Conservation (phyloP, 2,329 filamentous ascomycete species). For the Xylariaceae sp. region DNA sequence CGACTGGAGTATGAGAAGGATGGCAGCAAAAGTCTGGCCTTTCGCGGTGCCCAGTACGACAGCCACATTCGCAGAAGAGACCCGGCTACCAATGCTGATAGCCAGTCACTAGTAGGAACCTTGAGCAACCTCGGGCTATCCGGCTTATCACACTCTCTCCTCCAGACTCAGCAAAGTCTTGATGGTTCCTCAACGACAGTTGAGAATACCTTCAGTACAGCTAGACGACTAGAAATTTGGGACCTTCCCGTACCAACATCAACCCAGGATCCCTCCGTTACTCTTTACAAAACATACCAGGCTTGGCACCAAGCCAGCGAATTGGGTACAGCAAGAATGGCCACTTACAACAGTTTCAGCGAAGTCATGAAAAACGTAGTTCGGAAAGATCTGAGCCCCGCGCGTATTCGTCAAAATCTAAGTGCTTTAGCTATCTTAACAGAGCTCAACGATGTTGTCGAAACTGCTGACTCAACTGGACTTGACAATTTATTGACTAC, state of each 20-base stretch:
- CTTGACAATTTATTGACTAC: conserved; percentile 63
- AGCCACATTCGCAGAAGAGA: conserved; percentile 72
- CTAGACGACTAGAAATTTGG: conserved; percentile 86
- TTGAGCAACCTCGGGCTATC: conserved; percentile 81
- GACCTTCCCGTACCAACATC: conserved; percentile 75
- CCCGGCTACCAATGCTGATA: conserved; percentile 59
- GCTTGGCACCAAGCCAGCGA: conserved; percentile 70
- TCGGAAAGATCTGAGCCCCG: conserved; percentile 51
- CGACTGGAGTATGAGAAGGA: conserved; percentile 89
- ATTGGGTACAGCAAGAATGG: conserved; percentile 53
- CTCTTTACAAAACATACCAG: conserved; percentile 80
- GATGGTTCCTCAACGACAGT: conserved; percentile 61
- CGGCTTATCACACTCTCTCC: conserved; percentile 79
- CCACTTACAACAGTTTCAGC: conserved; percentile 66
- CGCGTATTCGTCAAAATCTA: conserved; percentile 57
- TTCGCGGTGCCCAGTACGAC: conserved; percentile 89
- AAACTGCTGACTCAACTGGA: conserved; percentile 60
- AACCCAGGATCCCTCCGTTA: conserved; percentile 65
- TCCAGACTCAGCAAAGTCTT: conserved; percentile 66
- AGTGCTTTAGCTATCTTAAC: conserved; percentile 72
- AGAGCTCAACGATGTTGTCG: conserved; percentile 79
- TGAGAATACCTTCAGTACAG: conserved; percentile 76
- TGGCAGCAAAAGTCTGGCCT: conserved; percentile 83
- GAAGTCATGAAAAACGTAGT: conserved; percentile 62
- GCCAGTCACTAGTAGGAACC: conserved; percentile 72